These are phyloP conservation scores for Dioszegia crocea DNA, from an alignment of 768 basidiomycete genomes.

Conservation along the genomic window DNA sequence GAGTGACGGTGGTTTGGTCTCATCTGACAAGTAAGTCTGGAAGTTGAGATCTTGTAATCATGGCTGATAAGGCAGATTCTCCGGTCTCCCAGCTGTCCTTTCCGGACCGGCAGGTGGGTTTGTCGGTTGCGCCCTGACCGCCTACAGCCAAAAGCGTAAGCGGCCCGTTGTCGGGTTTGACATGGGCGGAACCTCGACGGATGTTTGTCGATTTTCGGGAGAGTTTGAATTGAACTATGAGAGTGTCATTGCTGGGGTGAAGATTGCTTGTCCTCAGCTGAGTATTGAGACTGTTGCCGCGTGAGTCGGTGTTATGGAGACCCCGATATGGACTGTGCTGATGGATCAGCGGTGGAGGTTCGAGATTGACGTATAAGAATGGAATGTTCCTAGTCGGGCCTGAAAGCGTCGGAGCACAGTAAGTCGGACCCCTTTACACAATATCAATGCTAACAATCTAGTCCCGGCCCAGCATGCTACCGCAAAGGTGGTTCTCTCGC, in stretches of 20 bases:
- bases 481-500: conserved; percentile 36
- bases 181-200: conserved; percentile 32
- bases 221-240: conserved; percentile 26
- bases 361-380: conserved; percentile 25
- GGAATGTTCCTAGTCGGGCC: conserved; percentile 35
- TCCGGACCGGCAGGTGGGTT: conserved; percentile 37
- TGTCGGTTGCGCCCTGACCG: conserved; percentile 26
- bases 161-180: conserved; percentile 34
- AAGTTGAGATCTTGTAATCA: neutral
- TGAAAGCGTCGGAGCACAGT: conserved; percentile 30
- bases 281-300: conserved; percentile 41
- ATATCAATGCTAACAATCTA: conserved; percentile 12
- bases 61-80: conserved; percentile 12
- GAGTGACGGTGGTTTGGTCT: conserved; percentile 19
- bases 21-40: conserved; percentile 24
- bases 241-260: conserved; percentile 20
- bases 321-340: neutral
- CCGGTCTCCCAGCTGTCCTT: conserved; percentile 24
- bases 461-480: conserved; percentile 30
- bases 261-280: conserved; percentile 38
- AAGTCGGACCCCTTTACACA: neutral
- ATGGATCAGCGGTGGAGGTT: conserved; percentile 21
- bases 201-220: conserved; percentile 33
- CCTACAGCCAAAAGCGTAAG: conserved; percentile 11
- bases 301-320: neutral